A percentile compares a stretch with the other conserved stretches of the same genome.
These are phyloP conservation scores for Fusarium secorum DNA, from an alignment of 2,329 filamentous ascomycete genomes.

Conservation along the genomic window DNA sequence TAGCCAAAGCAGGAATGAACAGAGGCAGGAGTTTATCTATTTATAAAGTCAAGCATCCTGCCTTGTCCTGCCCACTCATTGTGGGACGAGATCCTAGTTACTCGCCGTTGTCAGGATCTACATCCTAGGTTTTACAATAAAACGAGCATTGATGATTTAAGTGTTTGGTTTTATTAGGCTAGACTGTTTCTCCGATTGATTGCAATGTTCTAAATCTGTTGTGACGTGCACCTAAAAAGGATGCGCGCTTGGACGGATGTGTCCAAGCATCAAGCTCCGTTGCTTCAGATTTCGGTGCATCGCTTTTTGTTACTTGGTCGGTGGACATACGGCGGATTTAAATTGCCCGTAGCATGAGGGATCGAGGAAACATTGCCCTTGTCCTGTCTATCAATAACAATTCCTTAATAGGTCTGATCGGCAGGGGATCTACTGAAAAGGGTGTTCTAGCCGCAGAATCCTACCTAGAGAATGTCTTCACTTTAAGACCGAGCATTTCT, in stretches of 20 bases:
- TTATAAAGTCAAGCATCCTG: constrained; percentile 14
- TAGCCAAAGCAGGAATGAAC: not conserved
- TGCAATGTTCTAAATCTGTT: constrained; percentile 11
- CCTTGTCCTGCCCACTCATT: not conserved
- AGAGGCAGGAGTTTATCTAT: not conserved
- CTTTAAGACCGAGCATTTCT: not conserved
- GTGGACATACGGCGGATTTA: not conserved
- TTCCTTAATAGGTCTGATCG: constrained; percentile 25
- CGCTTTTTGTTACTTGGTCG: not conserved
- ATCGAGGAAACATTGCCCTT: constrained; percentile 6
- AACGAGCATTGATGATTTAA: constrained; percentile 8
- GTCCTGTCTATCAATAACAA: not conserved
- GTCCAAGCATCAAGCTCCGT: not conserved
- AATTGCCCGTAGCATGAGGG: not conserved
- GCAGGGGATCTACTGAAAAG: constrained; percentile 19
- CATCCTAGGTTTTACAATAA: constrained; percentile 6
- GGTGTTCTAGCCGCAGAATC: not conserved
- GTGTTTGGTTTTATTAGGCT: not conserved
- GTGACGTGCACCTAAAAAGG: not conserved
- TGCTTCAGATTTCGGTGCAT: constrained; percentile 30
- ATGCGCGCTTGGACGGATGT: constrained; percentile 15
- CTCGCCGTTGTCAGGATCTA: constrained; percentile 16
- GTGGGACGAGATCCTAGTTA: constrained; percentile 31
- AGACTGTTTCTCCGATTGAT: constrained; percentile 16
- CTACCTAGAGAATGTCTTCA: not conserved